A percentile compares a stretch with the other conserved stretches of the same genome.
Evolutionary conservation across 2,329 filamentous ascomycete species (phyloP).

Genomic region (Aspergillus proliferans): DNA sequence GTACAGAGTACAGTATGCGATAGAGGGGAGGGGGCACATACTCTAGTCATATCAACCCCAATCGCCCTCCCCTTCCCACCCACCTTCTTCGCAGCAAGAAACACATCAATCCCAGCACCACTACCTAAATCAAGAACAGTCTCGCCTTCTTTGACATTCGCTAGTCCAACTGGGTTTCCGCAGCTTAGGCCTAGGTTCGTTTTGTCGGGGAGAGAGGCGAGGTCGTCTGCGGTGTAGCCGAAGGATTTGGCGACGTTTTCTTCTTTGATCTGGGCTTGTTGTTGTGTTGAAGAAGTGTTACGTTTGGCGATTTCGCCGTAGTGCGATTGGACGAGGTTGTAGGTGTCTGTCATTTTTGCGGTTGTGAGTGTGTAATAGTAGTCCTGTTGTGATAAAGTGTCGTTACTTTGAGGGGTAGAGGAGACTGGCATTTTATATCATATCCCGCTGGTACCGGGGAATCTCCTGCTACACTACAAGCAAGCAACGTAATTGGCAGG

Average conservation of each 20-base stretch:
- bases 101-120: slow-evolving; percentile 55
- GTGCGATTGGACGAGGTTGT: slow-evolving; percentile 10
- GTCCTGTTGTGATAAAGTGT: background rate
- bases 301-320: slow-evolving; percentile 11
- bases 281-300: slow-evolving; percentile 23
- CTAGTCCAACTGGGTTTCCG: slow-evolving; percentile 48
- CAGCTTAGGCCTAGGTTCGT: slow-evolving; percentile 52
- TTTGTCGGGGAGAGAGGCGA: slow-evolving; percentile 40
- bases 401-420: background rate
- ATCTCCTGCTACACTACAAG: background rate
- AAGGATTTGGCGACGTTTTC: slow-evolving; percentile 46
- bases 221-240: slow-evolving; percentile 47
- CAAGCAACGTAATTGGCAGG: background rate
- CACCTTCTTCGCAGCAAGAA: slow-evolving; percentile 49
- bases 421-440: background rate
- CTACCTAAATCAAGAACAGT: slow-evolving; percentile 53
- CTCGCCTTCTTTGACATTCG: slow-evolving; percentile 48
- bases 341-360: slow-evolving; percentile 1
- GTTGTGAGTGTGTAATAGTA: background rate
- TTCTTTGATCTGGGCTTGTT: slow-evolving; percentile 26
- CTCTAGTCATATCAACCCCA: slow-evolving; percentile 57
- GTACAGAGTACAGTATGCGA: background rate
- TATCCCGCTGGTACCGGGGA: background rate
- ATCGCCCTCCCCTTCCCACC: slow-evolving; percentile 46
- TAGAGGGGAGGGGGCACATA: slow-evolving; percentile 13